phyloP scores from a whole-genome alignment of 2,329 filamentous ascomycete species.

The Fusarium temperatum region DNA sequence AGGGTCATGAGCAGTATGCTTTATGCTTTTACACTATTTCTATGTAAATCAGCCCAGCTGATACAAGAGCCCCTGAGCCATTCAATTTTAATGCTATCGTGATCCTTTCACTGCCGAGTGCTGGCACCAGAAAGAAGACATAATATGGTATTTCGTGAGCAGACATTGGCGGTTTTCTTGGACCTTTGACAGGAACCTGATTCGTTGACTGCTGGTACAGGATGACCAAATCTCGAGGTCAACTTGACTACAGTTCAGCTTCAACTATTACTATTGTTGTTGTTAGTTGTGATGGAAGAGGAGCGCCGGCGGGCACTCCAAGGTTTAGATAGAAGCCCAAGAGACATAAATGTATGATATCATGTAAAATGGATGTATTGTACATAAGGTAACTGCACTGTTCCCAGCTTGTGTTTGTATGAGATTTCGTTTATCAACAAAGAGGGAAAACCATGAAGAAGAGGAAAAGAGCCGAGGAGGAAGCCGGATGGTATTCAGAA shows the following conservation, averaged over 20 bases:
- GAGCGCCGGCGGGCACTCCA: neutral
- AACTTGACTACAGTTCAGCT: slow-evolving; percentile 33
- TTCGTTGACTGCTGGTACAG: slow-evolving; percentile 45
- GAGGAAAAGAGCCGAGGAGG: neutral
- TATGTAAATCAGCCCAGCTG: slow-evolving; percentile 14
- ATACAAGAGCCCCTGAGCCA: slow-evolving; percentile 22
- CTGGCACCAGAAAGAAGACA: slow-evolving; percentile 65
- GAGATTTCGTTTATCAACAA: neutral
- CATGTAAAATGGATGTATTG: neutral
- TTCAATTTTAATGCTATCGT: slow-evolving; percentile 64
- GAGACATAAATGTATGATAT: neutral
- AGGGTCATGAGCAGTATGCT: slow-evolving; percentile 34
- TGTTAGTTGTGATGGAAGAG: neutral
- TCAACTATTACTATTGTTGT: slow-evolving; percentile 26
- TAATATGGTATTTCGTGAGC: slow-evolving; percentile 47
- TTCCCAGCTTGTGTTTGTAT: neutral
- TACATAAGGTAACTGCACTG: neutral
- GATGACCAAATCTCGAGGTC: slow-evolving; percentile 38
- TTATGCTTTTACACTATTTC: slow-evolving; percentile 23
- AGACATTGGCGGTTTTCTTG: slow-evolving; percentile 41
- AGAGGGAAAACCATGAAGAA: neutral
- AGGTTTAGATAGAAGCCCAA: neutral
- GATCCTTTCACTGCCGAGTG: slow-evolving; percentile 69
- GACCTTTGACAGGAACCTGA: slow-evolving; percentile 43
- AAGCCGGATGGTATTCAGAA: neutral